Conservation (phyloP, 306 rosid species). For the Prunus mume region DNA sequence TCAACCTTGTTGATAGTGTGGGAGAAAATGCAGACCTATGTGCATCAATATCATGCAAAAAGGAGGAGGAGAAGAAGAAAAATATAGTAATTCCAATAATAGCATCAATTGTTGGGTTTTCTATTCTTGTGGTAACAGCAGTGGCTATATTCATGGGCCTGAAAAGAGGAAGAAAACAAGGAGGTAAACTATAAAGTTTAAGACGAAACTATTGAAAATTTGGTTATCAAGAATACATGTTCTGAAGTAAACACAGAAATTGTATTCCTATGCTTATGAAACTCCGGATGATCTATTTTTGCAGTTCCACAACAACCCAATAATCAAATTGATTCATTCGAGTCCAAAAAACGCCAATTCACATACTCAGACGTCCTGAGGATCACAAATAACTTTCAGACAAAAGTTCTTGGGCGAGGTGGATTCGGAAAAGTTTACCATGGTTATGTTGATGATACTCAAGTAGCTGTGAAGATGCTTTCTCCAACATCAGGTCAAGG, state of each 20-base stretch:
- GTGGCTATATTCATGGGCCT: conserved; percentile 16
- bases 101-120: conserved; percentile 47
- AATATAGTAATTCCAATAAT: conserved; percentile 37
- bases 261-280: background rate
- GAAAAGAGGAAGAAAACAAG: conserved; percentile 22
- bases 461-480: conserved; percentile 64
- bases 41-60: conserved; percentile 36
- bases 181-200: background rate
- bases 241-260: background rate
- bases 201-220: background rate
- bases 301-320: background rate
- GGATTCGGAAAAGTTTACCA: conserved; percentile 51
- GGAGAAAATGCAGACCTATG: conserved; percentile 47
- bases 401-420: conserved; percentile 40
- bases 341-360: conserved; percentile 40
- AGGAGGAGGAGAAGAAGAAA: conserved; percentile 3
- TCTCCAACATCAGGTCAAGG: conserved; percentile 40
- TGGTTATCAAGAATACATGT: background rate
- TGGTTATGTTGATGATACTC: conserved; percentile 34
- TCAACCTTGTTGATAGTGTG: conserved; percentile 25
- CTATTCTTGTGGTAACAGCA: conserved; percentile 20
- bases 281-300: background rate
- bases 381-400: conserved; percentile 29
- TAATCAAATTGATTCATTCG: conserved; percentile 19
- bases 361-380: conserved; percentile 42